phyloP scores from a whole-genome alignment of 2,329 filamentous ascomycete species.

The Sphaceloma murrayae region DNA sequence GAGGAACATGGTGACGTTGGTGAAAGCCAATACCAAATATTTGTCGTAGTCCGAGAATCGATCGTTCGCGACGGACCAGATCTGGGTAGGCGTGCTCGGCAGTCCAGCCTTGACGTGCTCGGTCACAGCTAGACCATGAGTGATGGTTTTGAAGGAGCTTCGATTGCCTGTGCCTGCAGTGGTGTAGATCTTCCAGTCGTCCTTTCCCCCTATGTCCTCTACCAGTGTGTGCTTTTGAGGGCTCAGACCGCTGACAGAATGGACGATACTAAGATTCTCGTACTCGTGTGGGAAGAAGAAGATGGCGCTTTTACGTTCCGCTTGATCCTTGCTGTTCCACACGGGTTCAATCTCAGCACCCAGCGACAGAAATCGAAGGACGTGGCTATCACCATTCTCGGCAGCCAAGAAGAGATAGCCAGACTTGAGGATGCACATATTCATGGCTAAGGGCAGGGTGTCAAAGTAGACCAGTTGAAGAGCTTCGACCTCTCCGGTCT shows the following conservation, averaged over 20 bases:
- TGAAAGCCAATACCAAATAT: constrained; percentile 91
- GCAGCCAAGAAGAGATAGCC: constrained; percentile 89
- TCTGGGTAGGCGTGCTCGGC: constrained; percentile 76
- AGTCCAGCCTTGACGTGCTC: constrained; percentile 93
- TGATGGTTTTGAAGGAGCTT: constrained; percentile 82
- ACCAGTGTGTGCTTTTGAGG: constrained; percentile 87
- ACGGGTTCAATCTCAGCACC: constrained; percentile 86
- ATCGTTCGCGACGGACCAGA: constrained; percentile 90
- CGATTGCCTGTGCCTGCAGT: constrained; percentile 80
- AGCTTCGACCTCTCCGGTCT: constrained; percentile 69
- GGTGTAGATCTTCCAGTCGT: constrained; percentile 92
- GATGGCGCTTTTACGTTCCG: constrained; percentile 68
- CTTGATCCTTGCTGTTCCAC: constrained; percentile 67
- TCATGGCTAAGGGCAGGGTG: constrained; percentile 80
- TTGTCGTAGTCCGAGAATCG: constrained; percentile 77
- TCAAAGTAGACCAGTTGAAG: constrained; percentile 98
- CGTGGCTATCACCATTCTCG: constrained; percentile 85
- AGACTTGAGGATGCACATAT: constrained; percentile 85
- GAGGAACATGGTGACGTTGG: constrained; percentile 79
- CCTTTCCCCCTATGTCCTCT: constrained; percentile 80
- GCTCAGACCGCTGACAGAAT: constrained; percentile 80
- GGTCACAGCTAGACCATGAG: constrained; percentile 85
- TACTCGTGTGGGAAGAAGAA: constrained; percentile 75
- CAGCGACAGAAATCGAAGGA: constrained; percentile 96
- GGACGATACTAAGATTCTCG: constrained; percentile 75